Conservation (phyloP, 1,139 yeast genomes). For the Scheffersomyces titani region DNA sequence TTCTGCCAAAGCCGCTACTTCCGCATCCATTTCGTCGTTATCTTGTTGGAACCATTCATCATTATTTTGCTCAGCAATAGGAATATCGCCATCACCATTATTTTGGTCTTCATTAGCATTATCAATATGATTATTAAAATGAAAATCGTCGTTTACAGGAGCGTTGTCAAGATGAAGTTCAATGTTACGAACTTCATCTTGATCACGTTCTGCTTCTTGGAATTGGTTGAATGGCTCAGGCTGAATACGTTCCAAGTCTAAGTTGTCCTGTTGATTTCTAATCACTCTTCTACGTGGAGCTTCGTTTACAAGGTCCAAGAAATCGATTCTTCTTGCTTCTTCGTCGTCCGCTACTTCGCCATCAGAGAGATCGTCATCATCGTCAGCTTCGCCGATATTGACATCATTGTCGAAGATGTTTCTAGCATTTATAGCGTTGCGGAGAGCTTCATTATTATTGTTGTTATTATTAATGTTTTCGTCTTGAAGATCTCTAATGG, state of each 20-base stretch:
- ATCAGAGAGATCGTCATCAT: conserved; percentile 1
- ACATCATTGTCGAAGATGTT: conserved; percentile 1
- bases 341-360: conserved; percentile 5
- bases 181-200: background rate
- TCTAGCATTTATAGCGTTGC: conserved; percentile 18
- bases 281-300: conserved; percentile 5
- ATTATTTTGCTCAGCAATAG: background rate
- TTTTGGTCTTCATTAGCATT: conserved; percentile 9
- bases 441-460: conserved; percentile 17
- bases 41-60: background rate
- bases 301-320: conserved; percentile 1
- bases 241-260: conserved; percentile 2
- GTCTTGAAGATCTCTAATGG: conserved; percentile 32
- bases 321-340: conserved; percentile 2
- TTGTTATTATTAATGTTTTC: conserved; percentile 8
- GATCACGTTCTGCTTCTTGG: conserved; percentile 2
- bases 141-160: background rate
- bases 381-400: conserved; percentile 5
- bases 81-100: conserved; percentile 3
- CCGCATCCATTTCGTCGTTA: conserved; percentile 9
- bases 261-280: background rate
- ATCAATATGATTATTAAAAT: conserved; percentile 3
- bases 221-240: conserved; percentile 3
- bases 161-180: background rate
- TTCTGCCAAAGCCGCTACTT: conserved; percentile 8